Percentiles rank a stretch among this genome's conserved stretches.
These are phyloP conservation scores for Fusarium armeniacum DNA, from an alignment of 2,329 filamentous ascomycete genomes.

Conservation along the genomic window DNA sequence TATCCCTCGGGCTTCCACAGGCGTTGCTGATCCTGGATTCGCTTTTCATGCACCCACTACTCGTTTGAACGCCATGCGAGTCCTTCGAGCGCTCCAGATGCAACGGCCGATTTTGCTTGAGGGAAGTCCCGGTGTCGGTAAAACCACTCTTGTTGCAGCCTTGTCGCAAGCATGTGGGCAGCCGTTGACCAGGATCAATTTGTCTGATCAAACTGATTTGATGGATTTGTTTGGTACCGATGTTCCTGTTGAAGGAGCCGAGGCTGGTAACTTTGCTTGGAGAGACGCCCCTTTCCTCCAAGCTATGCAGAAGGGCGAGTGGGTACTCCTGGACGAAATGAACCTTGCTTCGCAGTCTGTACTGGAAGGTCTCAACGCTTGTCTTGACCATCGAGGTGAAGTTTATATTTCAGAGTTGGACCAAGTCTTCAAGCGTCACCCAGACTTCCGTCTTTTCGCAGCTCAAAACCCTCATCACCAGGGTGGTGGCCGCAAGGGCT, in stretches of 20 bases:
- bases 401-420: constrained; percentile 96
- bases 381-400: constrained; percentile 94
- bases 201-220: constrained; percentile 97
- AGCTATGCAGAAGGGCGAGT: constrained; percentile 96
- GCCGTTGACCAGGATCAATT: constrained; percentile 91
- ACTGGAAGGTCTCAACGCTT: constrained; percentile 94
- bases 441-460: constrained; percentile 93
- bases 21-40: constrained; percentile 53
- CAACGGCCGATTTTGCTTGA: constrained; percentile 93
- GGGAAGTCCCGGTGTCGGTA: constrained; percentile 97
- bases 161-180: constrained; percentile 84
- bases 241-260: constrained; percentile 92
- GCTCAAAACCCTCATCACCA: constrained; percentile 98
- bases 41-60: constrained; percentile 93
- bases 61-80: constrained; percentile 88
- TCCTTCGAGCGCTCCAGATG: constrained; percentile 89
- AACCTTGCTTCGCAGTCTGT: constrained; percentile 97
- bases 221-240: constrained; percentile 98
- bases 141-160: constrained; percentile 92
- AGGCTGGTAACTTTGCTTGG: constrained; percentile 93
- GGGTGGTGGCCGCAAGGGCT: constrained; percentile 92
- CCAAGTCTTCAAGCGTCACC: constrained; percentile 91
- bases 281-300: constrained; percentile 94
- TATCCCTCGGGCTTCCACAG: constrained; percentile 66
- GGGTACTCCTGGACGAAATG: constrained; percentile 99